A percentile compares a stretch with the other conserved stretches of the same genome.
Conservation (phyloP, 768 basidiomycete species). For the Russula emetica region DNA sequence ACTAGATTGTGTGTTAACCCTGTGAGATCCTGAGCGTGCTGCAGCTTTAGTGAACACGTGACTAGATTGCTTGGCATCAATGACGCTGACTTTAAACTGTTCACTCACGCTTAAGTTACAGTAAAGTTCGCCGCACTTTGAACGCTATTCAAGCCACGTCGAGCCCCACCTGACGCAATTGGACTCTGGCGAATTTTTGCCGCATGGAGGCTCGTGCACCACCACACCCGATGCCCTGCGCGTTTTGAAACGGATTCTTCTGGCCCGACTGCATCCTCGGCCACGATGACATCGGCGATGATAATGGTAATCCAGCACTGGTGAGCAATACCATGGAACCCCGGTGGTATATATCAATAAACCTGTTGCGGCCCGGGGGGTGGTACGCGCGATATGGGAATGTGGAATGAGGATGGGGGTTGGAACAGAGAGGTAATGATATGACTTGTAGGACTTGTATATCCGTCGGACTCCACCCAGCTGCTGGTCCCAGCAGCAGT, state of each 20-base stretch:
- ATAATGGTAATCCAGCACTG: background rate
- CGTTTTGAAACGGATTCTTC: constrained; percentile 20
- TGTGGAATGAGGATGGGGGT: no score
- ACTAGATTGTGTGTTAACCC: background rate
- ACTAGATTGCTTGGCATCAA: background rate
- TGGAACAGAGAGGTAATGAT: background rate
- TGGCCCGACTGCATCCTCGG: background rate
- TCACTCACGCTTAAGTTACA: background rate
- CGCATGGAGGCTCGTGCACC: no score
- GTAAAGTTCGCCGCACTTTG: no score
- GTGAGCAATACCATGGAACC: background rate
- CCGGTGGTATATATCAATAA: no score
- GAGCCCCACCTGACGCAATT: background rate
- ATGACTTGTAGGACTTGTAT: background rate
- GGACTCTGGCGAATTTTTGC: no score
- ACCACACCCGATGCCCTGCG: no score
- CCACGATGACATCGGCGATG: background rate
- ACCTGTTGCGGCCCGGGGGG: no score
- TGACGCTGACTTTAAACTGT: background rate
- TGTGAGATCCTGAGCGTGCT: no score
- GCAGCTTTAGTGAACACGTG: background rate
- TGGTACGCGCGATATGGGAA: no score
- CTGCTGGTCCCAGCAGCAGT: no score
- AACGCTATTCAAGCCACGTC: background rate
- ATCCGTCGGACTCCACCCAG: background rate